Evolutionary conservation across 2,329 filamentous ascomycete genomes (phyloP).

Genomic region (Nannizziopsis arthrosporioides): DNA sequence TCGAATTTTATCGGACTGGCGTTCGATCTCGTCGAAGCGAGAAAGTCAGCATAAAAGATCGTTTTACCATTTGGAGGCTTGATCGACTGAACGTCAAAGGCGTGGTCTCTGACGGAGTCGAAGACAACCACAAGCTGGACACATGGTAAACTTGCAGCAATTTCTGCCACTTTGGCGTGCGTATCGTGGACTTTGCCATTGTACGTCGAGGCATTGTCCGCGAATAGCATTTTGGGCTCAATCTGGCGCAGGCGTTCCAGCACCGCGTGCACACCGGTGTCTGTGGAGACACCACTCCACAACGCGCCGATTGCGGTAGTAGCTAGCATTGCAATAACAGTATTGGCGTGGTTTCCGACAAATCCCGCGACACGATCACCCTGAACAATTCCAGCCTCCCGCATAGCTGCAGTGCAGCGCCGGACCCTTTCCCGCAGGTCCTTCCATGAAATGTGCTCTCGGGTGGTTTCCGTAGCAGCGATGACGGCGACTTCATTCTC

Average conservation of each 20-base stretch:
- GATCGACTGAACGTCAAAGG: constrained; percentile 28
- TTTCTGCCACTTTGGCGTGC: constrained; percentile 63
- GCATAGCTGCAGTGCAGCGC: constrained; percentile 58
- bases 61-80: constrained; percentile 29
- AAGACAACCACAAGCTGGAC: constrained; percentile 65
- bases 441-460: constrained; percentile 61
- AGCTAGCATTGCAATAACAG: constrained; percentile 77
- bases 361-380: constrained; percentile 59
- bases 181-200: constrained; percentile 85
- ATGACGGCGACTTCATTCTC: constrained; percentile 59
- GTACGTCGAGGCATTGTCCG: constrained; percentile 79
- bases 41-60: constrained; percentile 35
- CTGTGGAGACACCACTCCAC: constrained; percentile 87
- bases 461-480: constrained; percentile 62
- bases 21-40: constrained; percentile 30
- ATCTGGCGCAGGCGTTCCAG: constrained; percentile 80
- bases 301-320: constrained; percentile 71
- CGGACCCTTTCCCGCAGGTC: constrained; percentile 68
- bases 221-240: constrained; percentile 67
- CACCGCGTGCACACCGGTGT: constrained; percentile 83
- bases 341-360: constrained; percentile 79
- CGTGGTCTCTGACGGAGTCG: constrained; percentile 44
- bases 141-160: constrained; percentile 55
- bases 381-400: constrained; percentile 50
- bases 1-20: constrained; percentile 49